Conservation (phyloP, 192 early-diverging fungal genomes). For the Geranomyces variabilis region DNA sequence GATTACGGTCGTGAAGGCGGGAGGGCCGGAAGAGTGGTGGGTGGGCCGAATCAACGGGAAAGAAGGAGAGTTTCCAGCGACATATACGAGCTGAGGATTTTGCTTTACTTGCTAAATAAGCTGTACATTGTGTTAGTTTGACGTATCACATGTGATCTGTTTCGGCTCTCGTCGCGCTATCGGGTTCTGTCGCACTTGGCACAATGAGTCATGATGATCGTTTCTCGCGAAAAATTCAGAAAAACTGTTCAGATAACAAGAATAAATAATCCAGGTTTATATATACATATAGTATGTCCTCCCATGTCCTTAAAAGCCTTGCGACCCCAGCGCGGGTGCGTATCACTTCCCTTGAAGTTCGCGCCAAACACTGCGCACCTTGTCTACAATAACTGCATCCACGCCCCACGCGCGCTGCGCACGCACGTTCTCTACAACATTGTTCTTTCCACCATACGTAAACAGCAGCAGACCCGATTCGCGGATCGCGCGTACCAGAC, state of each 20-base stretch:
- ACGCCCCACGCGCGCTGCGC: conserved; percentile 80
- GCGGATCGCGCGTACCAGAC: conserved; percentile 70
- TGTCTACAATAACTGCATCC: conserved; percentile 84
- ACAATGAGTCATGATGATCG: too few relatives aligned
- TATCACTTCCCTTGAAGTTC: conserved; percentile 3
- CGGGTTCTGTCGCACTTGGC: too few relatives aligned
- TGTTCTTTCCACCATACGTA: conserved; percentile 84
- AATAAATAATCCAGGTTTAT: too few relatives aligned
- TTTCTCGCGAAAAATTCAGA: too few relatives aligned
- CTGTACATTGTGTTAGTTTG: too few relatives aligned
- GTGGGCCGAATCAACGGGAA: conserved; percentile 56
- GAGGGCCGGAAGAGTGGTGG: conserved; percentile 80
- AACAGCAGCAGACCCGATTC: conserved; percentile 72
- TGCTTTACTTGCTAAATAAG: neutral
- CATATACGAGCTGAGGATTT: conserved; percentile 40
- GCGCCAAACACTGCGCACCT: conserved; percentile 27
- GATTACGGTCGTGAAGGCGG: conserved; percentile 75
- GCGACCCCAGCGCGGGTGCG: too few relatives aligned
- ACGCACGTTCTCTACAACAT: conserved; percentile 68
- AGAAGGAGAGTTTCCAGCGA: conserved; percentile 75
- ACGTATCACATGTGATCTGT: too few relatives aligned
- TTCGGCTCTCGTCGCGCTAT: too few relatives aligned
- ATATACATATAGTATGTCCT: too few relatives aligned
- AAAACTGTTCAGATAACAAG: too few relatives aligned
- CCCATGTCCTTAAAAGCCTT: too few relatives aligned